Evolutionary conservation across 2,329 filamentous ascomycete species (phyloP).

Genomic region (Cryphonectria naterciae): DNA sequence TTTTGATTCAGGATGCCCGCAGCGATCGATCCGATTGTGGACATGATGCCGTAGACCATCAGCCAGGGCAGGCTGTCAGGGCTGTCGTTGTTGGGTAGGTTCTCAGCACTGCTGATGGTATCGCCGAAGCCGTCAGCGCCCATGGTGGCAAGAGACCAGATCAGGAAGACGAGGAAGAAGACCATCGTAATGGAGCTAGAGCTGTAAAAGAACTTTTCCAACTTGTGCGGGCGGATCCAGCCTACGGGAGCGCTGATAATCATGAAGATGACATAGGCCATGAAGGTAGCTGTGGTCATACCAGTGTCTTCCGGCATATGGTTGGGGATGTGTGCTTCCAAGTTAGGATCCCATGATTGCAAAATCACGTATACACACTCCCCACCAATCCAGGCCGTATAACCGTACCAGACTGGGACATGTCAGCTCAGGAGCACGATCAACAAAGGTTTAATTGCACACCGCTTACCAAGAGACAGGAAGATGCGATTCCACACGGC

Average conservation of each 20-base stretch:
- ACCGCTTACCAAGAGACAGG: conserved; percentile 47
- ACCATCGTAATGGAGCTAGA: conserved; percentile 45
- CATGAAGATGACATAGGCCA: conserved; percentile 50
- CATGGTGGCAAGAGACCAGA: conserved; percentile 51
- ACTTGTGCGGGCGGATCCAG: conserved; percentile 48
- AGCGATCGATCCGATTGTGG: conserved; percentile 43
- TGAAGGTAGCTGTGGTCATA: conserved; percentile 49
- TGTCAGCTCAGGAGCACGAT: conserved; percentile 30
- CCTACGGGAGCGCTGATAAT: conserved; percentile 48
- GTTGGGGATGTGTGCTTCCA: conserved; percentile 48
- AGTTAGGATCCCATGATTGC: conserved; percentile 48
- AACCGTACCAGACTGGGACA: conserved; percentile 41
- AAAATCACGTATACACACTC: conserved; percentile 51
- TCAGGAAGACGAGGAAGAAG: conserved; percentile 47
- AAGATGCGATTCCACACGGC: conserved; percentile 51
- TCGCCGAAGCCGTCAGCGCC: conserved; percentile 44
- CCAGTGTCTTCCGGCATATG: conserved; percentile 45
- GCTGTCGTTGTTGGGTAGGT: conserved; percentile 36
- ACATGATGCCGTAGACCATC: conserved; percentile 43
- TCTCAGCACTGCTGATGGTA: conserved; percentile 35
- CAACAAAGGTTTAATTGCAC: conserved; percentile 32
- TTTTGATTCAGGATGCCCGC: conserved; percentile 46
- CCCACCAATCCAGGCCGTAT: conserved; percentile 52
- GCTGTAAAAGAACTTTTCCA: conserved; percentile 47
- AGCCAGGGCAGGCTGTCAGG: conserved; percentile 42